phyloP scores from a whole-genome alignment of 495 filamentous ascomycete genomes.

The Hypomontagnella submonticulosa region DNA sequence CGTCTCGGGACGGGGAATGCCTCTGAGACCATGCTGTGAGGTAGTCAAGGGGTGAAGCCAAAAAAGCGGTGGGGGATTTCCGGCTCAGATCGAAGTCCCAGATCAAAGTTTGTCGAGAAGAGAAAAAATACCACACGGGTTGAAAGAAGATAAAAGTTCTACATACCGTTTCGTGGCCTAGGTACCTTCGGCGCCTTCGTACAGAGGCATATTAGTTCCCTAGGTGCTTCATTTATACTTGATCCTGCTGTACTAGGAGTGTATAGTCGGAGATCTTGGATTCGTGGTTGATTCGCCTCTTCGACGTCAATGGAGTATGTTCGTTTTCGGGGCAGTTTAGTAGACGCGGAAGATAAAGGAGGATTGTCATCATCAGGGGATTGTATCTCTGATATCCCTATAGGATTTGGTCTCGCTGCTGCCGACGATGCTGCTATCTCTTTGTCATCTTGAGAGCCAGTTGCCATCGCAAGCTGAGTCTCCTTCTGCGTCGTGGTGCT shows the following conservation, averaged over 20 bases:
- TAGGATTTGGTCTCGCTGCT: conserved; percentile 13
- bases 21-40: conserved; percentile 31
- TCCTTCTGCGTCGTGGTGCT: conserved; percentile 18
- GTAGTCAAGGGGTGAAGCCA: conserved; percentile 33
- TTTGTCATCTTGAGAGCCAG: conserved; percentile 20
- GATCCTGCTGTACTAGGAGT: conserved; percentile 49
- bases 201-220: conserved; percentile 82
- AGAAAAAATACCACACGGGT: conserved; percentile 32
- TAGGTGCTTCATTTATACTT: conserved; percentile 43
- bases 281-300: conserved; percentile 55
- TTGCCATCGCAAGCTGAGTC: conserved; percentile 31
- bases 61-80: conserved; percentile 20
- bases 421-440: conserved; percentile 19
- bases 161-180: conserved; percentile 92
- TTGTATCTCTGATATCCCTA: conserved; percentile 6
- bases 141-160: conserved; percentile 28
- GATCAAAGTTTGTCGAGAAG: conserved; percentile 24
- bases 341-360: conserved; percentile 6
- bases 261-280: conserved; percentile 54
- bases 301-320: conserved; percentile 61
- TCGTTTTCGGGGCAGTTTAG: conserved; percentile 49
- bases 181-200: conserved; percentile 94
- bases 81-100: conserved; percentile 11
- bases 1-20: conserved; percentile 32
- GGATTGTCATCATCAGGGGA: conserved; percentile 11